A percentile compares a stretch with the other conserved stretches of the same genome.
Conservation (phyloP, 371 early-diverging fungal genomes). For the Lichtheimia hyalospora region DNA sequence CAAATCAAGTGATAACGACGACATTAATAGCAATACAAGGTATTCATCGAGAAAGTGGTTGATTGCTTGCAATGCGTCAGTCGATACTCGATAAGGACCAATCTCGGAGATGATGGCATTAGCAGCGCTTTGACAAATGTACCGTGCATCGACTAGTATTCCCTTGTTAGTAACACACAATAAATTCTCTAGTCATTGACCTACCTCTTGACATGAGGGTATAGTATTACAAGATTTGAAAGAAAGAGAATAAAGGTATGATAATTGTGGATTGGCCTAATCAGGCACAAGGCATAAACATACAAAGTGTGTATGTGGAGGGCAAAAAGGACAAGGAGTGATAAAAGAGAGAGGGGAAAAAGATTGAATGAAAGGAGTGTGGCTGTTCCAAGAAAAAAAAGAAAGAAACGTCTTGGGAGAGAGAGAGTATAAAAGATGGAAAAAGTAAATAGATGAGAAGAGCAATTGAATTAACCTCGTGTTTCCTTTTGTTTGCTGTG, state of each 20-base stretch:
- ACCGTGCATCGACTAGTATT: constrained; percentile 49
- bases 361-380: too few species aligned
- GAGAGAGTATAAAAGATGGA: neutral
- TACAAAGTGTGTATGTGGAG: too few species aligned
- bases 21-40: constrained; percentile 47
- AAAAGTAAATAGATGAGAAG: neutral
- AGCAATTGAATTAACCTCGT: neutral
- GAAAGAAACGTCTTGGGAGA: too few species aligned
- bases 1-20: constrained; percentile 53
- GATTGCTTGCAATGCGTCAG: constrained; percentile 59
- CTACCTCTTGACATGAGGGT: neutral
- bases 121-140: constrained; percentile 65
- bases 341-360: too few species aligned
- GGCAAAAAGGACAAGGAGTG: too few species aligned
- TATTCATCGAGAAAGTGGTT: constrained; percentile 67
- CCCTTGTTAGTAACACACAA: too few species aligned
- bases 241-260: neutral
- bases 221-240: neutral
- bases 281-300: neutral
- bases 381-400: too few species aligned
- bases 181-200: too few species aligned
- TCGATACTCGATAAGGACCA: constrained; percentile 61
- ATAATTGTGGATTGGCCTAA: neutral
- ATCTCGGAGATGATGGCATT: constrained; percentile 68
- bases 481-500: neutral